Evolutionary conservation across 2,329 filamentous ascomycete species (phyloP), one percentile per base, ranked within the genome.

Genomic region (Aspergillus pseudotamarii): DNA sequence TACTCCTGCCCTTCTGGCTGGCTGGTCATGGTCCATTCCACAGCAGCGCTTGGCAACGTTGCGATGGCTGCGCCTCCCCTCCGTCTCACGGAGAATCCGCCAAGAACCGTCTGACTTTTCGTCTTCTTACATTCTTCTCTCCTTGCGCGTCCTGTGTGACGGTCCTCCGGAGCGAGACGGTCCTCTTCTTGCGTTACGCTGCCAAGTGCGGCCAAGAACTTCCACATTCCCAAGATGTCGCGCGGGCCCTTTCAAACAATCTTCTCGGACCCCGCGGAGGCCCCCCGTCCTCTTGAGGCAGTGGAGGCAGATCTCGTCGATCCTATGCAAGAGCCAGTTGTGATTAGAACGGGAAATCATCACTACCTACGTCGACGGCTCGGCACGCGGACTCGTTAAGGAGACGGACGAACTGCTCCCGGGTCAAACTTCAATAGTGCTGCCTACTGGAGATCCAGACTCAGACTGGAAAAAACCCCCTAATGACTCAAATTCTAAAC

Each of bases 11-110:
- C 41, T 46, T 66, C 48, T 54, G 54, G 51, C 48, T 53, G 56
- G 57, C 48, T 53, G 56, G 57, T 55, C 50, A 61, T 41, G 12
- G 12, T 2, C 51, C 67, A 69, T 69, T 67, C 68, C 67, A 69
- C 67, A 60, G 28, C 68, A 68, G 64, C 60, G 56, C 68, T 70
- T 70, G 68, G 68, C 68, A 69, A 68, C 62, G 64, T 61, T 54
- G 50, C 43, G 34, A 56, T 58, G 53, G 58, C 64, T 48, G 60
- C 58, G 48, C 58, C 58, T 51, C 59, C 32, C 57, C 38, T 57
- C 56, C 61, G 65, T 68, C 59, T 61, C 57, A 67, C 63, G 38
- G 62, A 30, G 58, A 55, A 64, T 61, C 60, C 48, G 66, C 64
- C 64, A 65, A 65, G 63, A 64, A 43, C 58, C 16, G 30, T 30